Base-by-base conservation (phyloP, 805 yeast genomes). In the Teunomyces tritomae region DNA sequence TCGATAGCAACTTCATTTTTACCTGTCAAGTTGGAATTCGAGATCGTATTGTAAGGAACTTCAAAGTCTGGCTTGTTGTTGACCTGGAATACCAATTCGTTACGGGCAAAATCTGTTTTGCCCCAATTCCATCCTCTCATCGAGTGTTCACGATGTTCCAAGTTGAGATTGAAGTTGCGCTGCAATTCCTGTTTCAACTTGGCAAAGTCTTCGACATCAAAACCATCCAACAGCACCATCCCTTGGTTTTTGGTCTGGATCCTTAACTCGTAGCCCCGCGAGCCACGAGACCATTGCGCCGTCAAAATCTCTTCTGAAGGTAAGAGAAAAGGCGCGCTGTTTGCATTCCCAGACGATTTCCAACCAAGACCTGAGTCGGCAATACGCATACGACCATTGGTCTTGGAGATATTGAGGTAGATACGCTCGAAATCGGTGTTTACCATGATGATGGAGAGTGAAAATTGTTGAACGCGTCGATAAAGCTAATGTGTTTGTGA, bases 111-210 rank as follows among this genome's bases (percentile, higher is more conserved):
- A 64, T 91, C 96, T 11, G 92, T 77, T 54, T 85, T 83, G 46
- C 99, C 99, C 99, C 99, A 94, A 68, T 94, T 94, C 99, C 99
- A 94, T 28, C 99, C 99, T 71, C 97, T 82, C 54, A 94, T 73
- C 4, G 97, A 87, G 68, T 94, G 99, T 59, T 92, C 98, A 58
- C 78, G 82, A 52, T 79, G 85, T 57, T 94, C 98, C 49, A 94
- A 76, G 47, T 80, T 79, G 37, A 88, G 73, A 45, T 69, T 74
- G 67, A 90, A 89, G 59, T 86, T 80, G 56, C 90, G 76, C 61
- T 87, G 90, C 56, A 94, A 74, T 55, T 91, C 96, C 61, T 80
- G 86, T 66, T 91, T 92, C 60, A 94, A 73, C 50, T 85, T 77
- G 50, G 83, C 82, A 59, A 88, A 85, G 62, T 92, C 97, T 50